phyloP scores from a whole-genome alignment of 257 asterid genomes.

The Solanum pinnatisectum region DNA sequence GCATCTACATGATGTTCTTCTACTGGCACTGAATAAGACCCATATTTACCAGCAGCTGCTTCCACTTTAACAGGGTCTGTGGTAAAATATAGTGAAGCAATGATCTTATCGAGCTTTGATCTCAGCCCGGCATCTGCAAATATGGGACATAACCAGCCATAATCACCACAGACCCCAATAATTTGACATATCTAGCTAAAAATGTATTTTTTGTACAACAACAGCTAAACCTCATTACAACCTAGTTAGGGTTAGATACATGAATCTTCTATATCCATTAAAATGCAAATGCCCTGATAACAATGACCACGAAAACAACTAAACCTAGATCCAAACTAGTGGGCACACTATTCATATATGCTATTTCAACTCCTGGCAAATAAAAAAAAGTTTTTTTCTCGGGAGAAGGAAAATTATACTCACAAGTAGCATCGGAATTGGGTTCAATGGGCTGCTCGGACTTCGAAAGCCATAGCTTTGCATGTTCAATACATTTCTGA shows the following conservation, averaged over 20 bases:
- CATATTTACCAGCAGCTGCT: conserved; percentile 49
- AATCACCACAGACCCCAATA: not conserved
- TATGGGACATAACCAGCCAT: not conserved
- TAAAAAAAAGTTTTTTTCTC: not conserved
- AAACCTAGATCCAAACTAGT: not conserved
- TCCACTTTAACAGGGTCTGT: conserved; percentile 49
- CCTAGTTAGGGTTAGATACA: not conserved
- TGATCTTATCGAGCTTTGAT: conserved; percentile 48
- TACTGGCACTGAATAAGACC: conserved; percentile 47
- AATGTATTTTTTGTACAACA: not conserved
- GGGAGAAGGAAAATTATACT: conserved; percentile 3
- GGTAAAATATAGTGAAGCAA: conserved; percentile 64
- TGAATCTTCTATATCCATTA: not conserved
- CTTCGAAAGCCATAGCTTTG: conserved; percentile 56
- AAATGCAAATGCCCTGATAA: not conserved
- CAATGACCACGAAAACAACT: not conserved
- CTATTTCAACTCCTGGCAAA: not conserved
- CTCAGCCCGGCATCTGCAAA: conserved; percentile 48
- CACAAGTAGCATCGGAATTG: conserved; percentile 52
- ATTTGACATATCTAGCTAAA: not conserved
- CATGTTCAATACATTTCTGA: conserved; percentile 63
- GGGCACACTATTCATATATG: not conserved
- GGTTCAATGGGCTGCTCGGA: conserved; percentile 50
- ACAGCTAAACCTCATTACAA: not conserved
- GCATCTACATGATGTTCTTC: conserved; percentile 26